Evolutionary conservation across 257 asterid genomes (phyloP).

Genomic region (Scutellaria barbata): DNA sequence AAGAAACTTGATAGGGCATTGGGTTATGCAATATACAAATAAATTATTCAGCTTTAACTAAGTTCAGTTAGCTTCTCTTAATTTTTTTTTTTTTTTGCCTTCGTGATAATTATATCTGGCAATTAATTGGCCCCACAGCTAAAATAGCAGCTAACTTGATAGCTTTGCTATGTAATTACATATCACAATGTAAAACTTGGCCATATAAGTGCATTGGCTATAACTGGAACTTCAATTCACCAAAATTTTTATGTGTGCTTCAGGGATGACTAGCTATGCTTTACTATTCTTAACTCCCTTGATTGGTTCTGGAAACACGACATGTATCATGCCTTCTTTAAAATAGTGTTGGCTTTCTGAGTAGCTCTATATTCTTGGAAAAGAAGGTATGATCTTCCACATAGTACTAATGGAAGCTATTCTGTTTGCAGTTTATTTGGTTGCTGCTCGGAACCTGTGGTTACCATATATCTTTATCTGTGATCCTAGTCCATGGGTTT

Average conservation of each 20-base stretch:
- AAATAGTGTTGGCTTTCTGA: background rate
- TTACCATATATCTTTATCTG: conserved; percentile 31
- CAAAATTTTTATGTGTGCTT: background rate
- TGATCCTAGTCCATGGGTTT: background rate
- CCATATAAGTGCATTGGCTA: background rate
- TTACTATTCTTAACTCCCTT: background rate
- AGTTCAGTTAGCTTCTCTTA: background rate
- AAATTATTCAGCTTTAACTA: background rate
- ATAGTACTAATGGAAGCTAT: conserved; percentile 7
- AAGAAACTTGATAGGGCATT: conserved; percentile 14
- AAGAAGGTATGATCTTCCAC: background rate
- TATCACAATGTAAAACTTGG: background rate
- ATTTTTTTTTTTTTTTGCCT: background rate
- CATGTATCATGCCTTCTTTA: background rate
- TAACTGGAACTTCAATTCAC: background rate
- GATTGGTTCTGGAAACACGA: background rate
- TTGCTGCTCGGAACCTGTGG: conserved; percentile 22
- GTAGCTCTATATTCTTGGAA: background rate
- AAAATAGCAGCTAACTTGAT: background rate
- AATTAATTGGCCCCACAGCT: too few relatives aligned
- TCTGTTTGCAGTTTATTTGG: conserved; percentile 48
- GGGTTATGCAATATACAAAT: background rate
- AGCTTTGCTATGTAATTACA: background rate
- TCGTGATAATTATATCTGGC: too few relatives aligned
- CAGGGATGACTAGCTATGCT: background rate